These are phyloP conservation scores for Neoboletus subvelutipes DNA, from an alignment of 768 basidiomycete genomes.

Conservation along the genomic window DNA sequence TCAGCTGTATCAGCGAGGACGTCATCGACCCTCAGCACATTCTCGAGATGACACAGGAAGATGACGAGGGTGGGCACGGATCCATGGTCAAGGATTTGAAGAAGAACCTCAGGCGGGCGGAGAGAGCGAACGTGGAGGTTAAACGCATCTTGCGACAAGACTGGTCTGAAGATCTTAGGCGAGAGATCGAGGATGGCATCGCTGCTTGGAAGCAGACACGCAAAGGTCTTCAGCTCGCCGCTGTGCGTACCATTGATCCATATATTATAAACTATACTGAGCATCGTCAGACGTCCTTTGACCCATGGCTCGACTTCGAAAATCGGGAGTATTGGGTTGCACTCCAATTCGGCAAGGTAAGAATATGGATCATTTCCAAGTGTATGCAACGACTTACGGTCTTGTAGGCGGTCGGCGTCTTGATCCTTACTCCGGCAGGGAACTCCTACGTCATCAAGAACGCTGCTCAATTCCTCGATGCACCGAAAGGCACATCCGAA, in stretches of 20 bases:
- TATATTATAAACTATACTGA: not conserved
- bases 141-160: constrained; percentile 35
- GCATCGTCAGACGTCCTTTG: constrained; percentile 39
- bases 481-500: constrained; percentile 56
- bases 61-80: constrained; percentile 37
- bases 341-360: constrained; percentile 27
- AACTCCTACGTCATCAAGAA: constrained; percentile 57
- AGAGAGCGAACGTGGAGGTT: constrained; percentile 53
- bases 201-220: constrained; percentile 53
- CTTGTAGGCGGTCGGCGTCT: constrained; percentile 42
- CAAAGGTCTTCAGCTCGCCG: constrained; percentile 57
- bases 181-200: constrained; percentile 51
- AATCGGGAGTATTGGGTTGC: constrained; percentile 62
- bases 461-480: constrained; percentile 50
- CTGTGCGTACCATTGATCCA: constrained; percentile 27
- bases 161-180: constrained; percentile 45
- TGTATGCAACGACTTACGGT: not conserved
- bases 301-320: constrained; percentile 54
- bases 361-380: too few relatives aligned
- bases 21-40: constrained; percentile 50
- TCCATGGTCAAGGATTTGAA: constrained; percentile 54
- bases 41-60: constrained; percentile 38
- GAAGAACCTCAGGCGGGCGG: constrained; percentile 59
- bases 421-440: constrained; percentile 50
- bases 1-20: constrained; percentile 66